Percentiles rank a stretch among this genome's conserved stretches.
Conservation (phyloP, 164 flowering plant species). For the Tetracentron sinense region DNA sequence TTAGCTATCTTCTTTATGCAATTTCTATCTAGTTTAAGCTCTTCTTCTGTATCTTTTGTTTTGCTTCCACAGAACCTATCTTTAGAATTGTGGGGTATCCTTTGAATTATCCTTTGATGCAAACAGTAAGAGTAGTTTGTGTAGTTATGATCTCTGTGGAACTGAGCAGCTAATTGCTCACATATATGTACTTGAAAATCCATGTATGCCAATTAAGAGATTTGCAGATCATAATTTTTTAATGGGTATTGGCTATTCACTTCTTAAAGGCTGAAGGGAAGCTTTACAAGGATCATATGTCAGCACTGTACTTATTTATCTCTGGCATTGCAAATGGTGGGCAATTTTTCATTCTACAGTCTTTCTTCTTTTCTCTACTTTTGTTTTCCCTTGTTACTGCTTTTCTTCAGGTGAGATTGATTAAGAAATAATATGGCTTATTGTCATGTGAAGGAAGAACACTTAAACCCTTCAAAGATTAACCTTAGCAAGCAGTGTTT, state of each 20-base stretch:
- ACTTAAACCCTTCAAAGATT: too few relatives aligned
- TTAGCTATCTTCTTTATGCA: neutral
- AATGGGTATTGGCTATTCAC: slow-evolving; percentile 9
- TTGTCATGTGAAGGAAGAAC: too few relatives aligned
- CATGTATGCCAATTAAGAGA: slow-evolving; percentile 23
- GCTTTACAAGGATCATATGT: slow-evolving; percentile 6
- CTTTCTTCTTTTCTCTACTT: neutral
- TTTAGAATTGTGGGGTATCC: slow-evolving; percentile 1
- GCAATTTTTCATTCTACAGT: neutral
- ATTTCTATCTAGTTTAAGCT: neutral
- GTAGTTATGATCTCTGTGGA: slow-evolving; percentile 4
- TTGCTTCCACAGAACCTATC: neutral
- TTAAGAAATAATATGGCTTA: too few relatives aligned
- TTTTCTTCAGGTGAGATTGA: too few relatives aligned
- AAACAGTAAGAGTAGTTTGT: slow-evolving; percentile 6
- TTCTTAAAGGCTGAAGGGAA: slow-evolving; percentile 2
- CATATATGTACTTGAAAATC: slow-evolving; percentile 12
- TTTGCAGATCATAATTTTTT: slow-evolving; percentile 12
- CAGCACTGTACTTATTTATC: slow-evolving; percentile 9
- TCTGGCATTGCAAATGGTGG: slow-evolving; percentile 2
- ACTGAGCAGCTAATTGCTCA: slow-evolving; percentile 2
- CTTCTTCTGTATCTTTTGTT: neutral
- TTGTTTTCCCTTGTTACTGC: neutral
- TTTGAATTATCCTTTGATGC: slow-evolving; percentile 1
- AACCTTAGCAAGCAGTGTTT: too few relatives aligned